Base-by-base conservation (phyloP, 2,329 filamentous ascomycete genomes). In the Chrysosporium keratinophilum region DNA sequence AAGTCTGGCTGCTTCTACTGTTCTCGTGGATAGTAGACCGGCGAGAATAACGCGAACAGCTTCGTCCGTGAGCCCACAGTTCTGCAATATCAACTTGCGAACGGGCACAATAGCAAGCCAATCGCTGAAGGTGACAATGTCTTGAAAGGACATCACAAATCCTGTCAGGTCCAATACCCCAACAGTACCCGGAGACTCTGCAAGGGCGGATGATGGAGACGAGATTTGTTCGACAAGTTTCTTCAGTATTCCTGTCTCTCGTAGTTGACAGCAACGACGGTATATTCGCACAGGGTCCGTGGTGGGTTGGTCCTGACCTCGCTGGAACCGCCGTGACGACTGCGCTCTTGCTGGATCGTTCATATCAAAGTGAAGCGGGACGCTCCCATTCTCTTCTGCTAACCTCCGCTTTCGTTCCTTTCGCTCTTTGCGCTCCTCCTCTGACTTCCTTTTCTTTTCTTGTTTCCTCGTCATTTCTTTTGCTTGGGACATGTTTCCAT, bases 381-480 rank as follows among this genome's bases (percentile, higher is more conserved):
- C 80, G 7, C 81, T 80, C 7, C 91, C 91, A 66, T 93, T 95
- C 55, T 88, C 88, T 65, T 95, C 87, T 20, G 90, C 91, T 61
- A 88, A 81, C 65, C 81, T 82, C 58, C 88, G 79, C 66, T 88
- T 91, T 70, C 88, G 88, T 69, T 96, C 90, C 67, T 94, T 95
- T 52, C 90, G 81, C 56, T 93, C 88, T 66, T 94, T 95, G 41
- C 90, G 79, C 69, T 96, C 91, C 56, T 91, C 89, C 66, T 96
- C 91, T 40, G 87, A 95, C 60, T 85, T 83, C 74, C 95, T 95
- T 72, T 96, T 96, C 76, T 95, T 96, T 65, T 96, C 90, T 69
- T 88, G 93, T 71, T 94, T 96, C 62, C 83, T 84, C 6, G 76
- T 82, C 0, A 71, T 72, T 69, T 79, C 65, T 44, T 70, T 69